Percentiles rank a stretch among this genome's conserved stretches.
phyloP scores from a whole-genome alignment of 345 rosid species.

The Citrus trifoliata region DNA sequence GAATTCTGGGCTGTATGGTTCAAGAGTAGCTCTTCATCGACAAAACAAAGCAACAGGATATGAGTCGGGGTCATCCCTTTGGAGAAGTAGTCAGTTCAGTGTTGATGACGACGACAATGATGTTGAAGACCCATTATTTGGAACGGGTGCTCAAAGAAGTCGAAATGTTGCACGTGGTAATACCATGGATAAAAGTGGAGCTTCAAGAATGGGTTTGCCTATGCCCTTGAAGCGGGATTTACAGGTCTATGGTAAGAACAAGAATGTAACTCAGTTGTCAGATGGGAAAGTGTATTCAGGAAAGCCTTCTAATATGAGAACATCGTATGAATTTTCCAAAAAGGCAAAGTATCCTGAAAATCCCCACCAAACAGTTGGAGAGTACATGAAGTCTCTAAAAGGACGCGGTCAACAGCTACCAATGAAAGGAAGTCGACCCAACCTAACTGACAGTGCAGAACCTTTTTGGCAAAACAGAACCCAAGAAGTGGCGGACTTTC shows the following conservation, averaged over 20 bases:
- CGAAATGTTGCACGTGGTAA: conserved; percentile 29
- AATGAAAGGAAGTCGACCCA: conserved; percentile 48
- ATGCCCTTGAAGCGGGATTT: conserved; percentile 49
- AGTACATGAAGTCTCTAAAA: conserved; percentile 58
- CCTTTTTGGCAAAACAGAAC: conserved; percentile 44
- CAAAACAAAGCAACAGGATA: conserved; percentile 37
- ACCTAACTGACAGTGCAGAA: conserved; percentile 40
- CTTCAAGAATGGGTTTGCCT: conserved; percentile 50
- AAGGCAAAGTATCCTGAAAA: conserved; percentile 43
- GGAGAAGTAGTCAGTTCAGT: conserved; percentile 49
- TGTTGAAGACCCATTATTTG: conserved; percentile 60
- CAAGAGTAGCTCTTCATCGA: conserved; percentile 34
- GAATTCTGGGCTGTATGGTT: conserved; percentile 44
- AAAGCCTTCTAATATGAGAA: conserved; percentile 32
- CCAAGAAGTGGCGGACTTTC: conserved; percentile 49
- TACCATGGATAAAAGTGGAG: conserved; percentile 39
- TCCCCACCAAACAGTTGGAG: conserved; percentile 42
- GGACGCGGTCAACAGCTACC: conserved; percentile 28
- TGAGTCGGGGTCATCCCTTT: conserved; percentile 40
- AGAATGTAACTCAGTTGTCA: conserved; percentile 28
- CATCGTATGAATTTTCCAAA: conserved; percentile 32
- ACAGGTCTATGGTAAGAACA: conserved; percentile 40
- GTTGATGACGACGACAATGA: conserved; percentile 38
- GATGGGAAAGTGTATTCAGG: conserved; percentile 27
- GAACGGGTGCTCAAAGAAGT: conserved; percentile 49